Base-by-base conservation (phyloP, 2,329 filamentous ascomycete genomes). In the Furcasterigmium furcatum region DNA sequence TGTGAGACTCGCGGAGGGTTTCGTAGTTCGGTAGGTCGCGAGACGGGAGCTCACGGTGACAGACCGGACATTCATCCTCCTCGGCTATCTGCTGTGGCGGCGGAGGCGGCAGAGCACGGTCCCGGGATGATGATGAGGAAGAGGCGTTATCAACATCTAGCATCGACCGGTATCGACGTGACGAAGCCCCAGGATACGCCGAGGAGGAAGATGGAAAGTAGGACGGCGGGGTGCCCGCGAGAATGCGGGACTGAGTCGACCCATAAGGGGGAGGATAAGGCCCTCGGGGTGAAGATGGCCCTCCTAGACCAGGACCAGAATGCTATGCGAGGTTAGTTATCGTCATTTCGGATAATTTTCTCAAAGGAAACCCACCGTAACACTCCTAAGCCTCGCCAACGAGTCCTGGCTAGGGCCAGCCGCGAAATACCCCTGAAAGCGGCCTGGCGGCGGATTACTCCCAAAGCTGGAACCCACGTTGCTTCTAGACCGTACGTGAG, bases 1-100 rank as follows among this genome's bases (percentile, higher is more conserved):
- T 82, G 54, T 86, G 82, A 24, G 69, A 62, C 55, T 82, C 79
- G 25, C 82, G 74, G 12, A 77, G 65, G 4, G 62, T 52, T 55
- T 84, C 79, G 46, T 68, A 79, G 49, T 82, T 73, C 2, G 73
- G 61, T 3, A 84, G 67, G 5, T 61, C 62, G 16, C 72, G 70
- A 2, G 80, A 76, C 1, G 87, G 86, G 4, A 91, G 72, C 63
- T 90, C 85, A 30, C 72, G 67, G 57, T 88, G 86, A 55, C 88
- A 92, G 38, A 91, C 78, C 1, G 87, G 87, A 50, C 88, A 92
- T 56, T 89, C 85, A 58, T 91, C 87, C 58, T 91, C 87, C 60
- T 91, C 88, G 6, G 74, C 71, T 56, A 79, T 73, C 46, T 76
- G 79, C n/a, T 13, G 30, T 14, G 69, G 73, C 10, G 71, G 72